Conservation (phyloP, 495 filamentous ascomycete genomes). For the Podospora didyma region DNA sequence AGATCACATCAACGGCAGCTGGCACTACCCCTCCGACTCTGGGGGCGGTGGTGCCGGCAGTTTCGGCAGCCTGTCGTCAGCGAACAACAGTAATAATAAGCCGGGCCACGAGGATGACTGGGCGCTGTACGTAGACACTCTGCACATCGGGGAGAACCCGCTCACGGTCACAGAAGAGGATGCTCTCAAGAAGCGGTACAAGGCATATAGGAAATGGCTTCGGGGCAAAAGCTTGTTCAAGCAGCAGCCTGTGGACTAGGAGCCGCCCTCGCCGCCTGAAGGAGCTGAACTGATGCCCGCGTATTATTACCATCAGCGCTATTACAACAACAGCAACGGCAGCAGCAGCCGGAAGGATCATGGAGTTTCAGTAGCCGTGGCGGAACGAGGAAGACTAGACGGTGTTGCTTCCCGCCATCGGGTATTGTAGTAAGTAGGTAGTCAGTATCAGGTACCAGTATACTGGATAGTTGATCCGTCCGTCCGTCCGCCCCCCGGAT, state of each 20-base stretch:
- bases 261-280: conserved; percentile 7
- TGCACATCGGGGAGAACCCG: conserved; percentile 73
- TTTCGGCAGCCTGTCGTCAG: background rate
- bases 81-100: background rate
- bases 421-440: no score
- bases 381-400: no score
- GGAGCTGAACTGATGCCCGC: background rate
- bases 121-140: conserved; percentile 68
- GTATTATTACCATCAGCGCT: conserved; percentile 1
- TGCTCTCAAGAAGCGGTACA: conserved; percentile 84
- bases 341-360: background rate
- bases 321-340: background rate
- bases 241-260: conserved; percentile 68
- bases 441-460: no score
- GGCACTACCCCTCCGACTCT: conserved; percentile 35
- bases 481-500: no score
- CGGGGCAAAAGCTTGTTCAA: conserved; percentile 91
- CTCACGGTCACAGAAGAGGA: conserved; percentile 86
- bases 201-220: conserved; percentile 91
- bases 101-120: conserved; percentile 59
- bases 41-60: background rate
- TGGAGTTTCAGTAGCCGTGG: no score
- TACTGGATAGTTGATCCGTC: no score
- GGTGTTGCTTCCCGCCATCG: no score
- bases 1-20: conserved; percentile 62